Evolutionary conservation across 345 rosid genomes (phyloP).

Genomic region (Boechera divaricarpa): DNA sequence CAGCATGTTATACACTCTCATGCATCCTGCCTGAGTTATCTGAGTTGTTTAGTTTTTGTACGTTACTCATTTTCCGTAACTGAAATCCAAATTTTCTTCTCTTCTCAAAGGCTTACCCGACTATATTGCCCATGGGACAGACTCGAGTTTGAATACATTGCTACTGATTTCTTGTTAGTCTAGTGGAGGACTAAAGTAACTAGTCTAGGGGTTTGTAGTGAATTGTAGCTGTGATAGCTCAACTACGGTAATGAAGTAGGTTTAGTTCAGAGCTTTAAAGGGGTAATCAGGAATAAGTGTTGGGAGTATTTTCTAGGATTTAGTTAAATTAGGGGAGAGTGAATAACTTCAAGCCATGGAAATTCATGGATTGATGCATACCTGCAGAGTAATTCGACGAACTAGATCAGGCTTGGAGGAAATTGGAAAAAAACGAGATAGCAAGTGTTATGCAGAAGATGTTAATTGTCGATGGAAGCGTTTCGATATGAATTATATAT

Average conservation of each 20-base stretch:
- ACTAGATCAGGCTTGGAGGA: constrained; percentile 1
- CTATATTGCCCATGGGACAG: neutral
- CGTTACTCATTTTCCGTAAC: constrained; percentile 9
- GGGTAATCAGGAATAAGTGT: neutral
- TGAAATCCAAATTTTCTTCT: constrained; percentile 17
- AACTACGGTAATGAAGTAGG: neutral
- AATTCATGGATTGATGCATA: neutral
- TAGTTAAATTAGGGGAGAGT: neutral
- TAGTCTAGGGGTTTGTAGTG: constrained; percentile 3
- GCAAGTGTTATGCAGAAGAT: neutral
- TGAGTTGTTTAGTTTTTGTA: constrained; percentile 37
- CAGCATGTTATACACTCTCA: constrained; percentile 6
- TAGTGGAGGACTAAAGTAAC: constrained; percentile 16
- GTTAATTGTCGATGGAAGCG: neutral
- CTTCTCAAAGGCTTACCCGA: neutral
- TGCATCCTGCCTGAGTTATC: constrained; percentile 26
- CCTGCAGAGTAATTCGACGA: neutral
- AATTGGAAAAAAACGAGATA: neutral
- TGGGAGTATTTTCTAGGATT: neutral
- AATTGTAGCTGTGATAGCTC: constrained; percentile 12
- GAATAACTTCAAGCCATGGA: constrained; percentile 6
- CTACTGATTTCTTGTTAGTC: constrained; percentile 8
- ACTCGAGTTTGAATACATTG: constrained; percentile 1
- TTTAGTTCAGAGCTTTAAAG: neutral
- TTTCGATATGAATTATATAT: constrained; percentile 20